Evolutionary conservation across 805 yeast genomes (phyloP).

Genomic region (Cyberlindnera xishuangbannaensis): DNA sequence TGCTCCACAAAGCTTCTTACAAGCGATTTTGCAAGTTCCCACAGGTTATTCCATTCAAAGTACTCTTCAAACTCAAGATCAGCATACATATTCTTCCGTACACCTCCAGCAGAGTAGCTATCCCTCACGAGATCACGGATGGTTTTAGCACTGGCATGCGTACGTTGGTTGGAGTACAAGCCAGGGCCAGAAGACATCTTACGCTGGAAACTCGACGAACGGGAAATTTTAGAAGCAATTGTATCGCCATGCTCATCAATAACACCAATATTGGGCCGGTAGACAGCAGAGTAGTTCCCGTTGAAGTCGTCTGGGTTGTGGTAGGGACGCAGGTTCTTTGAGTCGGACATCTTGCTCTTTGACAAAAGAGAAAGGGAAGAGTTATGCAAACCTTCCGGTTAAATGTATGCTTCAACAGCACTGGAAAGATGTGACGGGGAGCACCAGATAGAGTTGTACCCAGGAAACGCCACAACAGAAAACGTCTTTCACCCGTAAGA

Average conservation of each 20-base stretch:
- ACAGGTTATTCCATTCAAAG: constrained; percentile 52
- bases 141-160: constrained; percentile 8
- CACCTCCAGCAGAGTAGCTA: constrained; percentile 18
- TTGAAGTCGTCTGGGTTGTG: constrained; percentile 63
- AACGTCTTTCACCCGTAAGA: no score
- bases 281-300: constrained; percentile 57
- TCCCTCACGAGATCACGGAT: constrained; percentile 20
- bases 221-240: constrained; percentile 34
- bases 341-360: constrained; percentile 10
- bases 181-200: constrained; percentile 8
- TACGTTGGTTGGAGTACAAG: no score
- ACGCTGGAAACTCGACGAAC: constrained; percentile 17
- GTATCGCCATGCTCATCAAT: constrained; percentile 40
- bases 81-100: constrained; percentile 24
- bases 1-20: constrained; percentile 57
- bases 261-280: constrained; percentile 57
- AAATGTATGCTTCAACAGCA: no score
- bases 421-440: no score
- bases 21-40: constrained; percentile 51
- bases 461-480: no score
- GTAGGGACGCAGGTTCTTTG: constrained; percentile 49
- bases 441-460: no score
- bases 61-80: constrained; percentile 65
- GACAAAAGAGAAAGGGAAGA: no score
- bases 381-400: no score